A percentile compares a stretch with the other conserved stretches of the same genome.
These are phyloP conservation scores for Paralagenidium karlingii DNA, from an alignment of 352 stramenopile genomes.

Conservation along the genomic window DNA sequence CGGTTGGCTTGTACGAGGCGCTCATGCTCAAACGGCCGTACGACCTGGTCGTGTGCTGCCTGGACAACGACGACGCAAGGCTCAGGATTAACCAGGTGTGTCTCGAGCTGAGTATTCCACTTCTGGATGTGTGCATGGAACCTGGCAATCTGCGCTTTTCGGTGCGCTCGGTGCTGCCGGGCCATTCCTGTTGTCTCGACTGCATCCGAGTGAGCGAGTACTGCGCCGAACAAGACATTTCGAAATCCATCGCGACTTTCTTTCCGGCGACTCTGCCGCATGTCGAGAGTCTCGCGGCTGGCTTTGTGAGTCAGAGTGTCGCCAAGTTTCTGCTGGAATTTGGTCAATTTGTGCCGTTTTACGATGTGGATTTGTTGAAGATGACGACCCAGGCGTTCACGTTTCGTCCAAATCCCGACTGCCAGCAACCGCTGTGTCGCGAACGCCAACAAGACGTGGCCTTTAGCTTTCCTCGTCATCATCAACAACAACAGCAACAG, in stretches of 20 bases:
- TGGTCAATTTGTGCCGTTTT: conserved; percentile 26
- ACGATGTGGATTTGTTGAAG: conserved; percentile 16
- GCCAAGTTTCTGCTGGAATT: conserved; percentile 25
- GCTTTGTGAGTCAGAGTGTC: conserved; percentile 12
- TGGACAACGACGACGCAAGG: conserved; percentile 10
- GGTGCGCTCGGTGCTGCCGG: conserved; percentile 16
- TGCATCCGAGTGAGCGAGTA: no score
- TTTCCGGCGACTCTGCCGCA: conserved; percentile 24
- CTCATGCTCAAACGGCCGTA: conserved; percentile 23
- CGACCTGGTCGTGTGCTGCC: conserved; percentile 21
- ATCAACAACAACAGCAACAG: no score
- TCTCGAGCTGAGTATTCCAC: conserved; percentile 27
- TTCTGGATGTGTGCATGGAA: conserved; percentile 16
- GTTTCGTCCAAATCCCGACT: conserved; percentile 13
- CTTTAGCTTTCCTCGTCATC: no score
- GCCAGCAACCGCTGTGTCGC: conserved; percentile 11
- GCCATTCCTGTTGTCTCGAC: conserved; percentile 23
- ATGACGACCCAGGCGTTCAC: conserved; percentile 23
- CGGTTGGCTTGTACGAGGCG: conserved; percentile 21
- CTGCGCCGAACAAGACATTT: conserved; percentile 7
- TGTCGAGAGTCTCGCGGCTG: conserved; percentile 17
- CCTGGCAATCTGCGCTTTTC: conserved; percentile 11
- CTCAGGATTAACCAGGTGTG: conserved; percentile 17
- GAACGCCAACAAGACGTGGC: conserved; percentile 23
- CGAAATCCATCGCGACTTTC: conserved; percentile 14